Percentiles rank a stretch among this genome's conserved stretches.
phyloP scores from a whole-genome alignment of 1,284 basidiomycete genomes.

The Naganishia cerealis region DNA sequence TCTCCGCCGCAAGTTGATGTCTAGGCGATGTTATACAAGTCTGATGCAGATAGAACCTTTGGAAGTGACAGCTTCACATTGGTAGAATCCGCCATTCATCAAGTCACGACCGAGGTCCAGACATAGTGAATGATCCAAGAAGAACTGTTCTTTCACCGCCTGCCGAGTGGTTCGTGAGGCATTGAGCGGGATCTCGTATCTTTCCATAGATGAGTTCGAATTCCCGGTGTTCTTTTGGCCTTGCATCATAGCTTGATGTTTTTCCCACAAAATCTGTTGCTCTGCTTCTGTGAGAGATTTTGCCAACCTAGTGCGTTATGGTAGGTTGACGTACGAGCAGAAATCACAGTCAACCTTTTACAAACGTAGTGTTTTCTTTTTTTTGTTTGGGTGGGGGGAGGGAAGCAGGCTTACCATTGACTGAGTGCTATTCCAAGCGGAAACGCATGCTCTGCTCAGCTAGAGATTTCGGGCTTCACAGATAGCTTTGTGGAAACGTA shows the following conservation, averaged over 20 bases:
- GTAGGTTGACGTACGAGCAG: neutral
- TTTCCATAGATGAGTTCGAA: neutral
- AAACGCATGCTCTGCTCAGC: neutral
- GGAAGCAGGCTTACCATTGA: conserved; percentile 21
- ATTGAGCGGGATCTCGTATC: neutral
- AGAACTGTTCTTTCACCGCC: conserved; percentile 15
- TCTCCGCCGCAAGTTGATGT: neutral
- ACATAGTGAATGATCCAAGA: conserved; percentile 8
- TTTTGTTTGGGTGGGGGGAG: too few relatives aligned
- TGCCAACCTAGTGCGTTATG: neutral
- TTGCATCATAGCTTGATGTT: neutral
- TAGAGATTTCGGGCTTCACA: neutral
- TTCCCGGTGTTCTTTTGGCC: too few relatives aligned
- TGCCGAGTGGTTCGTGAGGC: neutral
- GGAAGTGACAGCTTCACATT: neutral
- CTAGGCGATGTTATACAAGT: neutral
- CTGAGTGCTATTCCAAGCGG: neutral
- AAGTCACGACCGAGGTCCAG: conserved; percentile 7
- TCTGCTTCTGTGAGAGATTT: neutral
- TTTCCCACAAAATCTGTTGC: conserved; percentile 3
- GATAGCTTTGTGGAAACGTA: neutral
- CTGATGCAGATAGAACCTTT: conserved; percentile 6
- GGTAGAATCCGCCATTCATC: conserved; percentile 2
- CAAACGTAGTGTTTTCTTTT: neutral
- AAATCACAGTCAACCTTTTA: neutral